Evolutionary conservation across 805 yeast genomes (phyloP).

Genomic region (Saccharomyces eubayanus): DNA sequence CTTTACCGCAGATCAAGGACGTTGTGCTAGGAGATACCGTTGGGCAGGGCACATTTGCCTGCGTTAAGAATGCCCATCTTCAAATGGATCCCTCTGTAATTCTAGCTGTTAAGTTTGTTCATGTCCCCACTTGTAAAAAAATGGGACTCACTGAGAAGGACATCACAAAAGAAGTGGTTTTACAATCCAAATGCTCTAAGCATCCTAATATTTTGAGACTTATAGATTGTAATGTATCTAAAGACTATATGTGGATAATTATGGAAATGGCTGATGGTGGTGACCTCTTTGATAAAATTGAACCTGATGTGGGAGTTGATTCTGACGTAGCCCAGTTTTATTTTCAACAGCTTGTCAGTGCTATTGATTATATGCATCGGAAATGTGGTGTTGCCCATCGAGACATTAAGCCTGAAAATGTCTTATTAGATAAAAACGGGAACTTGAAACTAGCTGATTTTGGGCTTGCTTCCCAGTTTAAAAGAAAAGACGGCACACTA

Average conservation of each 20-base stretch:
- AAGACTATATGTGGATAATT: conserved; percentile 54
- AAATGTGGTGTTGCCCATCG: conserved; percentile 64
- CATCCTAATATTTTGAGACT: conserved; percentile 56
- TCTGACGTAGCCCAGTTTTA: conserved; percentile 60
- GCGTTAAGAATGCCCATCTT: conserved; percentile 44
- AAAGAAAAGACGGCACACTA: conserved; percentile 40
- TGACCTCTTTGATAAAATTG: conserved; percentile 70
- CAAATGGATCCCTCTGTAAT: conserved; percentile 32
- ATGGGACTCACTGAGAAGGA: conserved; percentile 34
- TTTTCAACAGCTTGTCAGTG: conserved; percentile 55
- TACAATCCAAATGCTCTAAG: conserved; percentile 50
- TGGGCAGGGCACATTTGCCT: conserved; percentile 64
- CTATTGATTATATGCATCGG: conserved; percentile 51
- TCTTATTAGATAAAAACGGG: conserved; percentile 53
- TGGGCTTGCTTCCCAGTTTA: conserved; percentile 60
- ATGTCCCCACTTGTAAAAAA: conserved; percentile 32
- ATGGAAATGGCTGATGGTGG: conserved; percentile 69
- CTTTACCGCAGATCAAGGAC: conserved; percentile 40
- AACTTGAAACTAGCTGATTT: conserved; percentile 70
- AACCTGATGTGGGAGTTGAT: conserved; percentile 65
- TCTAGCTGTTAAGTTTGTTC: conserved; percentile 54
- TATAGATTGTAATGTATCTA: conserved; percentile 45
- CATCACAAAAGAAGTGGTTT: conserved; percentile 44
- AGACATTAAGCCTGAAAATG: conserved; percentile 70
- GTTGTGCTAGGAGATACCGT: conserved; percentile 44